phyloP scores from a whole-genome alignment of 441 rosid genomes.

The Breynia disticha region DNA sequence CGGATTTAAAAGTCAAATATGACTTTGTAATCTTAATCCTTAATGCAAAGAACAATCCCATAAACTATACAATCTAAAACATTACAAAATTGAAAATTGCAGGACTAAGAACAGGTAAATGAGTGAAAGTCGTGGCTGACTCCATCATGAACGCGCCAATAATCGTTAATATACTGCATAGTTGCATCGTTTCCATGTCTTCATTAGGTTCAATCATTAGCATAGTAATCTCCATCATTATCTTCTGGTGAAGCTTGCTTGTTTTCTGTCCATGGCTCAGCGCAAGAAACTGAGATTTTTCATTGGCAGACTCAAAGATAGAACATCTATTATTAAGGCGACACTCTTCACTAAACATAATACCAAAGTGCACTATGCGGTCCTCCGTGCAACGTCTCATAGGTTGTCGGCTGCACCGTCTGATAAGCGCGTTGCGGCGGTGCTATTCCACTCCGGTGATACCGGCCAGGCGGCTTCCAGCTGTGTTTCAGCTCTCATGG shows the following conservation, averaged over 20 bases:
- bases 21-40: too few relatives aligned
- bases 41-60: too few relatives aligned
- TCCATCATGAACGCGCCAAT: too few relatives aligned
- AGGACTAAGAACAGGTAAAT: too few relatives aligned
- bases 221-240: not conserved
- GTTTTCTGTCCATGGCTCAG: constrained; percentile 20
- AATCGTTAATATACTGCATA: too few relatives aligned
- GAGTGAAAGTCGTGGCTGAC: too few relatives aligned
- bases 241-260: not conserved
- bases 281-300: constrained; percentile 20
- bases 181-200: too few relatives aligned
- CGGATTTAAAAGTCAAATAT: too few relatives aligned
- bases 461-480: constrained; percentile 23
- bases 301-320: constrained; percentile 33
- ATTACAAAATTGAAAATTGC: too few relatives aligned
- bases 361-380: constrained; percentile 14
- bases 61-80: too few relatives aligned
- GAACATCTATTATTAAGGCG: constrained; percentile 30
- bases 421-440: constrained; percentile 20
- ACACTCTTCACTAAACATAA: constrained; percentile 21
- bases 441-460: constrained; percentile 24
- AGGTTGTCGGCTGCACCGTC: constrained; percentile 22
- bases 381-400: constrained; percentile 44
- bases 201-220: too few relatives aligned
- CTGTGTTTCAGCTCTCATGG: constrained; percentile 34